phyloP scores from a whole-genome alignment of 1,139 yeast genomes.

The Yamadazyma conglobata region DNA sequence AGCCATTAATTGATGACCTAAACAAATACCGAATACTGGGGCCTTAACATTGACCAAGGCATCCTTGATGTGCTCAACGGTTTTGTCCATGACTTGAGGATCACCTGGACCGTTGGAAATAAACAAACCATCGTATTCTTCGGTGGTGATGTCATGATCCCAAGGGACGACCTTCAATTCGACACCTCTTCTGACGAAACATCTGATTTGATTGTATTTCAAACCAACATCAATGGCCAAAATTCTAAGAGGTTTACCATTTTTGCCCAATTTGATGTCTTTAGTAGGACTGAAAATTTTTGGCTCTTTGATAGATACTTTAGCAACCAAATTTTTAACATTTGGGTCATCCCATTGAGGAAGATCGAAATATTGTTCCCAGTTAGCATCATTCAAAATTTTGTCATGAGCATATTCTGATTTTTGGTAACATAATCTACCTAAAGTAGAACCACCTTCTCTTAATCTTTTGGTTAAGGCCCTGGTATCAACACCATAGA shows the following conservation, averaged over 20 bases:
- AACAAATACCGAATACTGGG: constrained; percentile 95
- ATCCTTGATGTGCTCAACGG: constrained; percentile 55
- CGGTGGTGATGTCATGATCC: constrained; percentile 79
- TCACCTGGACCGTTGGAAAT: constrained; percentile 99
- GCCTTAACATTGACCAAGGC: constrained; percentile 62
- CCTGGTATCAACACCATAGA: constrained; percentile 97
- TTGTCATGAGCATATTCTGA: constrained; percentile 35
- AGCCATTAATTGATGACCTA: constrained; percentile 97
- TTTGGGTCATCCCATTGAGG: constrained; percentile 96
- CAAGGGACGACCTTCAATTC: constrained; percentile 95
- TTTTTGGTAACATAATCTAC: constrained; percentile 71
- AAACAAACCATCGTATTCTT: constrained; percentile 88
- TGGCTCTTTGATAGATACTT: constrained; percentile 79
- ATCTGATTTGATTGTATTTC: constrained; percentile 96
- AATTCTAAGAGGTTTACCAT: constrained; percentile 78
- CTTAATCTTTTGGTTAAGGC: constrained; percentile 90
- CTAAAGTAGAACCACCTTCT: constrained; percentile 88
- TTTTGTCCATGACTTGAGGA: constrained; percentile 76
- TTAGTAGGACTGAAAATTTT: constrained; percentile 54
- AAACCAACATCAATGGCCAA: constrained; percentile 96
- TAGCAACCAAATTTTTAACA: constrained; percentile 83
- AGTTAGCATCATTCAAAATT: constrained; percentile 27
- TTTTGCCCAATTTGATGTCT: constrained; percentile 49
- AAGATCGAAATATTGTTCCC: constrained; percentile 64
- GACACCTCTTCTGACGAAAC: constrained; percentile 94